A percentile compares a stretch with the other conserved stretches of the same genome.
These are phyloP conservation scores for Wallacemonas sp. DNA, from an alignment of 208 protist genomes.

Conservation along the genomic window DNA sequence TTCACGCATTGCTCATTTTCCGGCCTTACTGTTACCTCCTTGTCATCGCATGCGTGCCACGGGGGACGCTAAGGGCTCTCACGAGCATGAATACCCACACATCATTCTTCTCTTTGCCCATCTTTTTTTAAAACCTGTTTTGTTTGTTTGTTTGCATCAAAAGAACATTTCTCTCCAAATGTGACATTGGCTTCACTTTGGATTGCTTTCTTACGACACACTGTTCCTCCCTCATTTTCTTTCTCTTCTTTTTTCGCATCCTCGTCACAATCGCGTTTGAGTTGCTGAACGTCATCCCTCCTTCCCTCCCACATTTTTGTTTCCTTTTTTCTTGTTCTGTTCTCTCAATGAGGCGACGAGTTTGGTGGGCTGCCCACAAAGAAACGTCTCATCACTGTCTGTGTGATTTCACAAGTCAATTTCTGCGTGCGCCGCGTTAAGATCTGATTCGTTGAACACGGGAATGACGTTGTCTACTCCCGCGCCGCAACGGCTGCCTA, in stretches of 20 bases:
- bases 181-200: background rate
- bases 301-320: background rate
- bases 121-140: background rate
- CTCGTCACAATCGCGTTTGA: background rate
- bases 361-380: too few relatives aligned
- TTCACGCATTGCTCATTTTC: background rate
- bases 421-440: too few relatives aligned
- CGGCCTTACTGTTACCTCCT: constrained; percentile 16
- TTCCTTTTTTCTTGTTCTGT: constrained; percentile 10
- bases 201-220: background rate
- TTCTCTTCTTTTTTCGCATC: background rate
- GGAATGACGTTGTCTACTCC: too few relatives aligned
- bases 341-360: too few relatives aligned
- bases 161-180: background rate
- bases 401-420: too few relatives aligned
- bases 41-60: too few relatives aligned
- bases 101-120: background rate
- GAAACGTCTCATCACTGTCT: too few relatives aligned
- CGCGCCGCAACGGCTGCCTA: too few relatives aligned
- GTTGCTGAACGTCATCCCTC: background rate
- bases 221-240: constrained; percentile 3
- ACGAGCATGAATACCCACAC: background rate
- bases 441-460: too few relatives aligned
- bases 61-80: too few relatives aligned
- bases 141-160: background rate